These are phyloP conservation scores for Glycine soja DNA, from an alignment of 306 rosid genomes.

Conservation along the genomic window DNA sequence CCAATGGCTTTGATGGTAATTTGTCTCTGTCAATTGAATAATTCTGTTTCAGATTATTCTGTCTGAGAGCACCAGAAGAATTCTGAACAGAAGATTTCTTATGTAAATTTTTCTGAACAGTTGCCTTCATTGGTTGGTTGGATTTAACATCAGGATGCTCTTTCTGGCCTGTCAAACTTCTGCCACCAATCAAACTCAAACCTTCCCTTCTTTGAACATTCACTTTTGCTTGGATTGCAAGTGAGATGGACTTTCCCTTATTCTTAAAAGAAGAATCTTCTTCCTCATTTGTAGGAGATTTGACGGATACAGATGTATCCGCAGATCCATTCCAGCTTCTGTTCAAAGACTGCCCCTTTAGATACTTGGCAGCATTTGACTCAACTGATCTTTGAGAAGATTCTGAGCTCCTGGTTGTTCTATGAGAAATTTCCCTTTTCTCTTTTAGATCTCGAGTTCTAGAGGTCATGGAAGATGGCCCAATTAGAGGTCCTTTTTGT, in stretches of 20 bases:
- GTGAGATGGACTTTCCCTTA: slow-evolving; percentile 85
- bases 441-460: slow-evolving; percentile 67
- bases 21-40: slow-evolving; percentile 63
- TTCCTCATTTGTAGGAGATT: slow-evolving; percentile 56
- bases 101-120: slow-evolving; percentile 60
- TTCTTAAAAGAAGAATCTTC: slow-evolving; percentile 58
- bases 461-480: slow-evolving; percentile 62
- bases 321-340: slow-evolving; percentile 90
- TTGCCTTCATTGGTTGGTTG: slow-evolving; percentile 59
- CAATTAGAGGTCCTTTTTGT: slow-evolving; percentile 60
- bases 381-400: slow-evolving; percentile 65
- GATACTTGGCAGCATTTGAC: slow-evolving; percentile 77
- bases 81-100: slow-evolving; percentile 59
- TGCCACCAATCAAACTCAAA: slow-evolving; percentile 60
- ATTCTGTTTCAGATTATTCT: slow-evolving; percentile 93
- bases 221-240: slow-evolving; percentile 97
- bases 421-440: slow-evolving; percentile 64
- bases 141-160: slow-evolving; percentile 68
- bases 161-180: slow-evolving; percentile 60
- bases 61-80: slow-evolving; percentile 69
- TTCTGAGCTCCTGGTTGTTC: slow-evolving; percentile 62
- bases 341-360: slow-evolving; percentile 85
- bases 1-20: slow-evolving; percentile 67
- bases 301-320: slow-evolving; percentile 55
- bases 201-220: slow-evolving; percentile 94